Percentiles rank a stretch among this genome's conserved stretches.
Conservation (phyloP, 768 basidiomycete species). For the Tricholoma hemisulphureum region DNA sequence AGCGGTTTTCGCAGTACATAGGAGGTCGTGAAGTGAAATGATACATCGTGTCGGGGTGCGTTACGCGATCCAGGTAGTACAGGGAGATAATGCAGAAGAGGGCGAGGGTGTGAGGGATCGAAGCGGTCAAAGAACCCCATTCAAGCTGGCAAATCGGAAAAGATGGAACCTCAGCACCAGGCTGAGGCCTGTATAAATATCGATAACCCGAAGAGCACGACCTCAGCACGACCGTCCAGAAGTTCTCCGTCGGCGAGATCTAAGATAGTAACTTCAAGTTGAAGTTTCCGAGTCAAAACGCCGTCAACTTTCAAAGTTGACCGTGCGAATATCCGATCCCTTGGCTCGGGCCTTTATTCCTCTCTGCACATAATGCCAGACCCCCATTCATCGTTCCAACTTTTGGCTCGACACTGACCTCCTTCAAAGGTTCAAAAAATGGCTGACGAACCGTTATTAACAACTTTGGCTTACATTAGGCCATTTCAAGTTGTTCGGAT, state of each 20-base stretch:
- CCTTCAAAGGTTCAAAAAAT: too few species aligned
- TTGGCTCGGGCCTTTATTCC: constrained; percentile 14
- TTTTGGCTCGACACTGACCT: too few species aligned
- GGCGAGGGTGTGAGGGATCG: constrained; percentile 25
- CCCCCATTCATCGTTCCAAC: too few species aligned
- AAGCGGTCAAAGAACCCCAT: constrained; percentile 33
- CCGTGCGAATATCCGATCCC: constrained; percentile 21
- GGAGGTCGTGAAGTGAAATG: constrained; percentile 36
- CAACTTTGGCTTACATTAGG: too few species aligned
- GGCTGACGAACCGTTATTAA: too few species aligned
- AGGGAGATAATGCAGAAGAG: constrained; percentile 16
- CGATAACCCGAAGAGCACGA: constrained; percentile 11
- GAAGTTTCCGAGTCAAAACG: too few species aligned
- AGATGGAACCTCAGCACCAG: constrained; percentile 11
- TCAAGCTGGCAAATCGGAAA: constrained; percentile 8
- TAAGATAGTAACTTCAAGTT: constrained; percentile 21
- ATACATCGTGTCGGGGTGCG: constrained; percentile 36
- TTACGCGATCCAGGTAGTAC: constrained; percentile 23
- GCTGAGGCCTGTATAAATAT: constrained; percentile 25
- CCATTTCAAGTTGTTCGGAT: too few species aligned
- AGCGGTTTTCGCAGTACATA: constrained; percentile 21
- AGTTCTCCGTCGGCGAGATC: constrained; percentile 13
- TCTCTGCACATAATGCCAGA: too few species aligned
- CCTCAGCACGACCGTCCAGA: constrained; percentile 8
- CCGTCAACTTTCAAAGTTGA: constrained; percentile 21